Conservation (phyloP, 2,329 filamentous ascomycete species). For the Aspergillus calidoustus region DNA sequence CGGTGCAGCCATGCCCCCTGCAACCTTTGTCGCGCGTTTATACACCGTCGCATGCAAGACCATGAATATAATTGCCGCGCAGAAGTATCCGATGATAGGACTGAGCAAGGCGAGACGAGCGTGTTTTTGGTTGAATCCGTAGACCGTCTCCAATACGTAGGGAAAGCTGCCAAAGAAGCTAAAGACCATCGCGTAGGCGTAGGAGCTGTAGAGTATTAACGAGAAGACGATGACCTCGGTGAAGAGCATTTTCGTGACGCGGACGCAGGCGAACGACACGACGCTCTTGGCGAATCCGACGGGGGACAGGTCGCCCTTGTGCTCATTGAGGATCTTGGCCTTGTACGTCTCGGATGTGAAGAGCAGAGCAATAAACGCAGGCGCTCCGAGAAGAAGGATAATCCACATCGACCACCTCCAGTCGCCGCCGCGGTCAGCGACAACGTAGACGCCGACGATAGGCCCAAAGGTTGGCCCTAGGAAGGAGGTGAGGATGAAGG, state of each 20-base stretch:
- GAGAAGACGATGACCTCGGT: slow-evolving; percentile 11
- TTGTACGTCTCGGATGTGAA: slow-evolving; percentile 39
- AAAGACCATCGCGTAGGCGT: slow-evolving; percentile 15
- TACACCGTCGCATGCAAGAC: no score
- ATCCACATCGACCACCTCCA: slow-evolving; percentile 24
- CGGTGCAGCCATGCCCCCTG: not conserved
- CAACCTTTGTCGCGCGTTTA: not conserved
- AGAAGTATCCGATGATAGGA: no score
- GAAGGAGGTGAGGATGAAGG: no score
- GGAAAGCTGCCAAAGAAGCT: slow-evolving; percentile 12
- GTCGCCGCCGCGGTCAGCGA: slow-evolving; percentile 25
- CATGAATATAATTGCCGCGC: no score
- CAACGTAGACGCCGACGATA: slow-evolving; percentile 32
- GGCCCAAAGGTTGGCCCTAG: slow-evolving; percentile 13
- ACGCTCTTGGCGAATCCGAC: slow-evolving; percentile 39
- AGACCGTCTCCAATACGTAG: slow-evolving; percentile 6
- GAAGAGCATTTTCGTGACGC: slow-evolving; percentile 12
- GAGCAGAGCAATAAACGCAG: slow-evolving; percentile 58
- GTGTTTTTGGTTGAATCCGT: slow-evolving; percentile 5
- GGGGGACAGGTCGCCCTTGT: no score
- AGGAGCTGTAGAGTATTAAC: slow-evolving; percentile 11
- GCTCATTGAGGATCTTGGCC: no score
- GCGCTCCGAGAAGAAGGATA: slow-evolving; percentile 43
- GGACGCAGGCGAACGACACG: not conserved
- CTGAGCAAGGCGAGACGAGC: not conserved